phyloP scores from a whole-genome alignment of 139 green algal species.

The Picochlorum costavermella region DNA sequence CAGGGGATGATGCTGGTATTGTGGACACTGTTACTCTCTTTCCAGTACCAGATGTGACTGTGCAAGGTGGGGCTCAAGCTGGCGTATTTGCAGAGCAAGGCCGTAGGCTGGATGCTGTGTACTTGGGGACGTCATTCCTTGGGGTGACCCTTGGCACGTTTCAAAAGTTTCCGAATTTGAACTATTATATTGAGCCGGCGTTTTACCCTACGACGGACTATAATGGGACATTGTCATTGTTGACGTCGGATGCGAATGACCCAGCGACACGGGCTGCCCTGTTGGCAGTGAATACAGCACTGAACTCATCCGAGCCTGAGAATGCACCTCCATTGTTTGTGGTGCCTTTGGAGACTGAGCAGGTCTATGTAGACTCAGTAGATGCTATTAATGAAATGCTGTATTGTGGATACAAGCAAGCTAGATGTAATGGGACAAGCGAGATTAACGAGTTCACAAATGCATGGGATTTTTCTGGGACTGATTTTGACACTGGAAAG shows the following conservation, averaged over 20 bases:
- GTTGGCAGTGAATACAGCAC: not conserved
- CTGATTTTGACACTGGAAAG: not conserved
- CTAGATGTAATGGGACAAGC: conserved; percentile 13
- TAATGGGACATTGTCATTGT: not conserved
- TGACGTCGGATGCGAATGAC: conserved; percentile 5
- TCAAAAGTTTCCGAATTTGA: conserved; percentile 2
- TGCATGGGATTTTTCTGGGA: conserved; percentile 35
- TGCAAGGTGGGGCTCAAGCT: conserved; percentile 1
- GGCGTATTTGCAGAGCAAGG: not conserved
- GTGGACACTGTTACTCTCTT: conserved; percentile 7
- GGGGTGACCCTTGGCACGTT: conserved; percentile 31
- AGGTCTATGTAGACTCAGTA: not conserved
- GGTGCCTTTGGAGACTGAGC: not conserved
- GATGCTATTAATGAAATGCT: conserved; percentile 28
- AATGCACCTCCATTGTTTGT: not conserved
- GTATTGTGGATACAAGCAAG: conserved; percentile 53
- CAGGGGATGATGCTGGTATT: conserved; percentile 8
- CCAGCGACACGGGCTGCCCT: not conserved
- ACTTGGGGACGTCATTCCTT: conserved; percentile 19
- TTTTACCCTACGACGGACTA: conserved; percentile 7
- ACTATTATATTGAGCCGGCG: conserved; percentile 4
- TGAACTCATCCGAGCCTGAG: not conserved
- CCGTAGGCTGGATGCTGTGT: not conserved
- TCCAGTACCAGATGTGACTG: conserved; percentile 3
- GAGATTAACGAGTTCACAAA: conserved; percentile 11